Conservation (phyloP, 2,329 filamentous ascomycete species). For the Apiospora marii region DNA sequence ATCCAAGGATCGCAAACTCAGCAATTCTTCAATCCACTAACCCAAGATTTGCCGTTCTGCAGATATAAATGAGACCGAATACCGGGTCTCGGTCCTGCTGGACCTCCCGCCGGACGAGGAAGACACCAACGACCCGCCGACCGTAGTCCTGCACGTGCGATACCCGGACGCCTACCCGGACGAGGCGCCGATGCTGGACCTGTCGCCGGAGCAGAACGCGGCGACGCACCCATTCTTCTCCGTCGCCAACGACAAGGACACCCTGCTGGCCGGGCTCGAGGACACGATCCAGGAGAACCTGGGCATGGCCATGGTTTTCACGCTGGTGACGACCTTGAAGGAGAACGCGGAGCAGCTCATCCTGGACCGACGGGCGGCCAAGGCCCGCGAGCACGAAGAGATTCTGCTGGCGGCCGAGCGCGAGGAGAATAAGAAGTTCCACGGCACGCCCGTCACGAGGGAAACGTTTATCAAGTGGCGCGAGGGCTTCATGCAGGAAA, state of each 20-base stretch:
- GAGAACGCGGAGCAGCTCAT: slow-evolving; percentile 90
- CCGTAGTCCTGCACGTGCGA: slow-evolving; percentile 81
- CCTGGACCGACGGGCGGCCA: slow-evolving; percentile 72
- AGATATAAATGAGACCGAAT: slow-evolving; percentile 93
- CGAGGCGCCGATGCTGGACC: slow-evolving; percentile 81
- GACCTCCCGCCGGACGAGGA: slow-evolving; percentile 73
- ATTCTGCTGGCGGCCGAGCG: slow-evolving; percentile 70
- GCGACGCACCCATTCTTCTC: slow-evolving; percentile 75
- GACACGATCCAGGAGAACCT: slow-evolving; percentile 89
- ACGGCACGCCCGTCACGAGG: slow-evolving; percentile 86
- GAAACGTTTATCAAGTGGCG: slow-evolving; percentile 89
- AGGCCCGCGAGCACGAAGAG: slow-evolving; percentile 65
- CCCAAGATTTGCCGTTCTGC: slow-evolving; percentile 28
- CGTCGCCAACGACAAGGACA: slow-evolving; percentile 79
- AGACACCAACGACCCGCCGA: slow-evolving; percentile 69
- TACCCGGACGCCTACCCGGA: slow-evolving; percentile 95
- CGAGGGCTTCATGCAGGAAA: slow-evolving; percentile 78
- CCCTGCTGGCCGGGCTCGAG: slow-evolving; percentile 73
- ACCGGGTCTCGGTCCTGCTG: slow-evolving; percentile 83
- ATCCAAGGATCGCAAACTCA: background rate
- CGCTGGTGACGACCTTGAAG: slow-evolving; percentile 85
- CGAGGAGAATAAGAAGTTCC: slow-evolving; percentile 96
- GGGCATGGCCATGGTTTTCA: slow-evolving; percentile 98
- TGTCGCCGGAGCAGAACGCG: slow-evolving; percentile 76
- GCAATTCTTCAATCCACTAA: background rate